A percentile compares a stretch with the other conserved stretches of the same genome.
These are phyloP conservation scores for Kuraishia ogatae DNA, from an alignment of 805 yeast genomes.

Conservation along the genomic window DNA sequence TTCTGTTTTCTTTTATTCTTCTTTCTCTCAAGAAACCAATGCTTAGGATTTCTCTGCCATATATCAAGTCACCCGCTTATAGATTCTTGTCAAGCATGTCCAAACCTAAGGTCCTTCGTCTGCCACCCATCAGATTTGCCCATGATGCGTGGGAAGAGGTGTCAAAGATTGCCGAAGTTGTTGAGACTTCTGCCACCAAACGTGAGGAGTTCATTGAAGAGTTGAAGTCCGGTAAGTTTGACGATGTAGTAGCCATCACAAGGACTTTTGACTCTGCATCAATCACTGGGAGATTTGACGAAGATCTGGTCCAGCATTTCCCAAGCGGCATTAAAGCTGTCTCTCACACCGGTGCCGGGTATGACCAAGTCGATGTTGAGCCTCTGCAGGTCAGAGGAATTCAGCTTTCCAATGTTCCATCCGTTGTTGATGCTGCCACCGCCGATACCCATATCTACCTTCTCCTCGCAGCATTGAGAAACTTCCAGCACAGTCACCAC, in stretches of 20 bases:
- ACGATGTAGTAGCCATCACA: conserved; percentile 28
- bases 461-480: conserved; percentile 42
- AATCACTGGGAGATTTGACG: conserved; percentile 33
- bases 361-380: conserved; percentile 39
- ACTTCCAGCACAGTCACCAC: conserved; percentile 52
- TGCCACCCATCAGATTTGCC: conserved; percentile 56
- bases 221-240: conserved; percentile 24
- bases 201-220: conserved; percentile 31
- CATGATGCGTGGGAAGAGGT: conserved; percentile 59
- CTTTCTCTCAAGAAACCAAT: background rate
- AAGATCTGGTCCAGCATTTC: conserved; percentile 28
- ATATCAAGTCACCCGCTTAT: background rate
- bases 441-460: conserved; percentile 49
- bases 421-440: conserved; percentile 43
- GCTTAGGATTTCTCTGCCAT: background rate
- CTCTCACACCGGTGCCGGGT: conserved; percentile 50
- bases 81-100: conserved; percentile 16
- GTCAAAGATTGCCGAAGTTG: conserved; percentile 34
- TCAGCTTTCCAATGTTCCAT: conserved; percentile 45
- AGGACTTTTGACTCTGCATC: conserved; percentile 31
- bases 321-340: conserved; percentile 32
- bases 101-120: conserved; percentile 54
- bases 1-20: background rate
- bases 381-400: conserved; percentile 31
- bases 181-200: conserved; percentile 30